phyloP scores from a whole-genome alignment of 768 basidiomycete species.

The Agaricus bisporus region DNA sequence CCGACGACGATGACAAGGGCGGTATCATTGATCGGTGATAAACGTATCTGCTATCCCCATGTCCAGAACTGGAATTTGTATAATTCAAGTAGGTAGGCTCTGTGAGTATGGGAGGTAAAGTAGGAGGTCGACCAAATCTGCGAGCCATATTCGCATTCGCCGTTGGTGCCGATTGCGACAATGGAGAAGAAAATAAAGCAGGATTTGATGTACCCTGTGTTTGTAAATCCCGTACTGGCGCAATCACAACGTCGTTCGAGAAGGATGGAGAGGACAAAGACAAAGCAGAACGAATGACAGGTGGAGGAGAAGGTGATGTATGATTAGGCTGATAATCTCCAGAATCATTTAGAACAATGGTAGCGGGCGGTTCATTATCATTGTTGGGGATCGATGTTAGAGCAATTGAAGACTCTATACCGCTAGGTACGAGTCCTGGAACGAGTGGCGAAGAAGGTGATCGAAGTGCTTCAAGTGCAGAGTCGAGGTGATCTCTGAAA shows the following conservation, averaged over 20 bases:
- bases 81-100: neutral
- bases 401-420: neutral
- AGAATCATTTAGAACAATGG: neutral
- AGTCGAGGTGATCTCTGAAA: slow-evolving; percentile 8
- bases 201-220: neutral
- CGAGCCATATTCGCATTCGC: neutral
- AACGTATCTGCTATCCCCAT: too few relatives aligned
- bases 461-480: slow-evolving; percentile 7
- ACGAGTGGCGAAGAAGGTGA: slow-evolving; percentile 9
- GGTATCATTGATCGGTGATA: too few relatives aligned
- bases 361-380: neutral
- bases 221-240: neutral
- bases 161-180: neutral
- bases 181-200: neutral
- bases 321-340: neutral
- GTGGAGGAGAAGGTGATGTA: neutral
- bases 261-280: neutral
- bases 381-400: neutral
- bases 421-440: neutral
- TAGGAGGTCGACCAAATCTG: neutral
- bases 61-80: too few relatives aligned
- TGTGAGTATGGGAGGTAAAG: slow-evolving; percentile 4
- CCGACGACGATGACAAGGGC: too few relatives aligned
- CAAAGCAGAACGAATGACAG: neutral
- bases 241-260: neutral